Base-by-base conservation (phyloP, 805 yeast genomes). In the Zygoascus flipseniorum region DNA sequence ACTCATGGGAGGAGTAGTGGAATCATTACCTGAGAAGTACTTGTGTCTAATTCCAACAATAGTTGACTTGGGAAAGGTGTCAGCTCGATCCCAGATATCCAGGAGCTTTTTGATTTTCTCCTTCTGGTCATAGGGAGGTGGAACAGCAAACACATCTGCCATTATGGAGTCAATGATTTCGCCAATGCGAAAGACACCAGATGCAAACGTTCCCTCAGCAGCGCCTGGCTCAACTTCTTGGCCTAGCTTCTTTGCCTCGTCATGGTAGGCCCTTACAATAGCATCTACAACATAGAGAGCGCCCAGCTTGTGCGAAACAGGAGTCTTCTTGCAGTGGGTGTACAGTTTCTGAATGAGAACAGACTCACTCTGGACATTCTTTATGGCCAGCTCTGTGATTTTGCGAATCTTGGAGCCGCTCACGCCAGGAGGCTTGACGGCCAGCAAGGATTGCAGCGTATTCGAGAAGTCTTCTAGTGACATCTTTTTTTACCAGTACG, bases 401-500 rank as follows among this genome's bases (percentile, higher is more conserved):
- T 83, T 83, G 69, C 87, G 87, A 70, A 92, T 93, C 73, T 97
- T 89, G 53, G 96, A 82, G 45, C 98, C 98, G 31, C 97, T 89
- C 51, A 92, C 93, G 56, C 99, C 98, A 13, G 92, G 92, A 14
- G 96, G 65, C 57, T 70, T 69, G 18, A 64, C 60, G 42, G 58
- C 44, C 52, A 64, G 32, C 48, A 69, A 58, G 52, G 69, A 66
- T 26, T 58, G 58, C 44, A 60, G 50, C n/a, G 62, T 58, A 23
- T 44, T 49, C 23, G 59, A 51, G 41, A 58, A 60, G 47, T 60
- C 64, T 41, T 54, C 64, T 28, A 58, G 44, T 8, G 51, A 47
- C 42, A 31, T 47, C 11, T n/a, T 14, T 43, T 13, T 19, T 43
- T 14, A 14, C 44, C 26, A 42, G 26, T 42, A 42, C 39, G 39